These are phyloP conservation scores for Starmerella cellae DNA, from an alignment of 805 yeast species.

Conservation along the genomic window DNA sequence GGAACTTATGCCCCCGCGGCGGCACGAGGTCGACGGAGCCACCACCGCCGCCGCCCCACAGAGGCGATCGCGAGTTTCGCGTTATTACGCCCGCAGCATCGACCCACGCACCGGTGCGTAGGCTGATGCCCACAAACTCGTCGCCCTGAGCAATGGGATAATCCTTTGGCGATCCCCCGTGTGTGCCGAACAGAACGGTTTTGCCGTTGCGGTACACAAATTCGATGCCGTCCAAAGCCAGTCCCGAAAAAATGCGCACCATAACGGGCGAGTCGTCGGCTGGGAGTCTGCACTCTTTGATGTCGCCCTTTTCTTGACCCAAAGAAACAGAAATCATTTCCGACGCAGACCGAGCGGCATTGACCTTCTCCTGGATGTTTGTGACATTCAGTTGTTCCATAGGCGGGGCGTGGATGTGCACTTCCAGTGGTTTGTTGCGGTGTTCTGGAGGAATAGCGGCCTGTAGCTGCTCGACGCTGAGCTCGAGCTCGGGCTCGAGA, in stretches of 20 bases:
- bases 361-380: slow-evolving; percentile 32
- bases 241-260: slow-evolving; percentile 58
- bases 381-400: slow-evolving; percentile 41
- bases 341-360: slow-evolving; percentile 5
- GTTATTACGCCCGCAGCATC: slow-evolving; percentile 74
- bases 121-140: slow-evolving; percentile 41
- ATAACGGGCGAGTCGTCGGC: slow-evolving; percentile 19
- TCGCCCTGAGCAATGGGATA: slow-evolving; percentile 48
- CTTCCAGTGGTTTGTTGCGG: slow-evolving; percentile 30
- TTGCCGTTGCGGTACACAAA: slow-evolving; percentile 30
- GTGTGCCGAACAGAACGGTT: slow-evolving; percentile 27
- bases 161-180: slow-evolving; percentile 34
- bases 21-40: slow-evolving; percentile 45
- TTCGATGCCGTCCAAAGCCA: slow-evolving; percentile 70
- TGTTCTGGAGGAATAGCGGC: slow-evolving; percentile 28
- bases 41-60: slow-evolving; percentile 61
- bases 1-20: slow-evolving; percentile 48
- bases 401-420: slow-evolving; percentile 20
- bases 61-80: slow-evolving; percentile 28
- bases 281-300: slow-evolving; percentile 14
- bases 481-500: slow-evolving; percentile 45
- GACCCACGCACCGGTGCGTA: slow-evolving; percentile 77
- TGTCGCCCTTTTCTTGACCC: slow-evolving; percentile 20
- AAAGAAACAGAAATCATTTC: slow-evolving; percentile 4
- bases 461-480: slow-evolving; percentile 39